Evolutionary conservation across 441 rosid genomes (phyloP).

Genomic region (Geranium incanum): DNA sequence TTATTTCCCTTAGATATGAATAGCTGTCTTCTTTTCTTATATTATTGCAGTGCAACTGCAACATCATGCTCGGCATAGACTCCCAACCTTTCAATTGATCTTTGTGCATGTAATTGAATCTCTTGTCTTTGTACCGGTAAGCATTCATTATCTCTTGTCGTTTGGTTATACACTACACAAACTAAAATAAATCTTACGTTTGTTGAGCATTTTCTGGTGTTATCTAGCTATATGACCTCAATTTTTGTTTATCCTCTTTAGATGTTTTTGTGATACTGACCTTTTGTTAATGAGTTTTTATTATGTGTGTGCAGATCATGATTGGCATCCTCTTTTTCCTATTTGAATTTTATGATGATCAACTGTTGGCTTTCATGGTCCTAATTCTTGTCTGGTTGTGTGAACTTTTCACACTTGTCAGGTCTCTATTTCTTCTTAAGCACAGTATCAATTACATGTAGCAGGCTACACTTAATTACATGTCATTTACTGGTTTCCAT

Average conservation of each 20-base stretch:
- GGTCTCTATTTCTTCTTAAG: slow-evolving; percentile 36
- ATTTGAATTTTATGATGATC: slow-evolving; percentile 95
- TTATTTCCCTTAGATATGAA: slow-evolving; percentile 28
- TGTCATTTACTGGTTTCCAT: not conserved
- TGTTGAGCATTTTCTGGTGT: not conserved
- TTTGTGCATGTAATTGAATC: slow-evolving; percentile 95
- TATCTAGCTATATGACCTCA: slow-evolving; percentile 6
- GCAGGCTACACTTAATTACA: not conserved
- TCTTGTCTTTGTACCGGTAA: slow-evolving; percentile 93
- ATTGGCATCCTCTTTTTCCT: slow-evolving; percentile 90
- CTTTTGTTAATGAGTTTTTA: slow-evolving; percentile 9
- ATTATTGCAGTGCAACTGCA: slow-evolving; percentile 95
- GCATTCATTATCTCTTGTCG: slow-evolving; percentile 13
- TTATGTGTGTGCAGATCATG: slow-evolving; percentile 78
- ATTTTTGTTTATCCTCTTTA: slow-evolving; percentile 4
- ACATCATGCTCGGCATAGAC: slow-evolving; percentile 93
- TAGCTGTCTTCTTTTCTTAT: slow-evolving; percentile 28
- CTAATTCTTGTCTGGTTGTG: slow-evolving; percentile 95
- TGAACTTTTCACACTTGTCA: slow-evolving; percentile 86
- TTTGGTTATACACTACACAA: not conserved
- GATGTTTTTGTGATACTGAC: not conserved
- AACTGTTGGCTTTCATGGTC: slow-evolving; percentile 97
- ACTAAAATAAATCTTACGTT: not conserved
- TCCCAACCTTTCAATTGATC: slow-evolving; percentile 95
- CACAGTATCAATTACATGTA: not conserved